phyloP scores from a whole-genome alignment of 2,329 filamentous ascomycete species.

The Pezicula rhizophila region DNA sequence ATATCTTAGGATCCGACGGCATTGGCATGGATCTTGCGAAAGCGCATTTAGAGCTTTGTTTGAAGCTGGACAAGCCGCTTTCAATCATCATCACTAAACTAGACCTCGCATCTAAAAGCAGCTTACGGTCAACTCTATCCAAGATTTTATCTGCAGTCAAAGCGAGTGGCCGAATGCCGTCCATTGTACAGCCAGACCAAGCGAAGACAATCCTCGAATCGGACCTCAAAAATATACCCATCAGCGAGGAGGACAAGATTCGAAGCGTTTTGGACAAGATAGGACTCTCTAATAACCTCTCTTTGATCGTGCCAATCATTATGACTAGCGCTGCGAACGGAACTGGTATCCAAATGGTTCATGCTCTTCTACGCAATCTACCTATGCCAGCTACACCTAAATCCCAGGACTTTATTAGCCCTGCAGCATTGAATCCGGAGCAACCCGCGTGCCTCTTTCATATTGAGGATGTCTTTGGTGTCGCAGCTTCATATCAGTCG shows the following conservation, averaged over 20 bases:
- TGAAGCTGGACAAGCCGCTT: constrained; percentile 72
- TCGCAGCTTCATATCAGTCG: constrained; percentile 57
- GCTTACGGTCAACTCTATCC: constrained; percentile 63
- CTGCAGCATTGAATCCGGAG: constrained; percentile 48
- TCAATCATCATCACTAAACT: constrained; percentile 85
- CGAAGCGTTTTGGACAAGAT: constrained; percentile 49
- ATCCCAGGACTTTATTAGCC: constrained; percentile 46
- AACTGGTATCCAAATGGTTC: constrained; percentile 71
- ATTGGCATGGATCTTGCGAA: constrained; percentile 65
- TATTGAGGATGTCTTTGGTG: constrained; percentile 82
- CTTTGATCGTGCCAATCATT: constrained; percentile 67
- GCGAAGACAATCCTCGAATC: constrained; percentile 35
- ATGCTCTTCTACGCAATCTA: constrained; percentile 72
- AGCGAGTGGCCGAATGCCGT: constrained; percentile 64
- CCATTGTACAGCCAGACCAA: constrained; percentile 60
- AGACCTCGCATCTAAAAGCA: constrained; percentile 71
- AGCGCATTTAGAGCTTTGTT: constrained; percentile 77
- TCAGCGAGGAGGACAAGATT: constrained; percentile 51
- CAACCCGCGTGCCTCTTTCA: constrained; percentile 69
- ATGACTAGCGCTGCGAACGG: constrained; percentile 84
- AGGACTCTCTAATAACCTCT: constrained; percentile 28
- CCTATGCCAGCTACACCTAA: constrained; percentile 58
- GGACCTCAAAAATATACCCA: constrained; percentile 51
- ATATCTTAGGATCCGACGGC: constrained; percentile 42
- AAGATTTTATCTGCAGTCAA: constrained; percentile 76